phyloP scores from a whole-genome alignment of 78 protist species.

The Dictyostelium purpureum region DNA sequence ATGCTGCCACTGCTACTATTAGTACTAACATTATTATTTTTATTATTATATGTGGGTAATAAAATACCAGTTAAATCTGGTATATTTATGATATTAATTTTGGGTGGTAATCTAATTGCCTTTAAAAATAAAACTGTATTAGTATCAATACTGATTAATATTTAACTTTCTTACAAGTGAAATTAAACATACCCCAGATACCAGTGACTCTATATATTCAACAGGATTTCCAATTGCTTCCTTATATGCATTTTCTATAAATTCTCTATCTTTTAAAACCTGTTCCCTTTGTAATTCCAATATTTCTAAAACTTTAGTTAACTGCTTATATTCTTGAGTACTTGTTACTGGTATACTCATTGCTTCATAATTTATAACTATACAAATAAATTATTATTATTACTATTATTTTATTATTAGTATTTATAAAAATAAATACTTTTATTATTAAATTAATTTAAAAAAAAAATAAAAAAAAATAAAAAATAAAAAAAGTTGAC shows the following conservation, averaged over 20 bases:
- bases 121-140: neutral
- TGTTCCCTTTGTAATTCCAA: constrained; percentile 54
- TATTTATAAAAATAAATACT: neutral
- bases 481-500: too few species aligned
- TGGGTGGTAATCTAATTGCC: constrained; percentile 22
- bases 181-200: constrained; percentile 39
- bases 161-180: neutral
- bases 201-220: constrained; percentile 28
- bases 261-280: constrained; percentile 37
- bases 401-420: neutral
- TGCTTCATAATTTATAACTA: neutral
- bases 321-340: constrained; percentile 36
- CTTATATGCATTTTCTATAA: neutral
- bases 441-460: neutral
- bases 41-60: neutral
- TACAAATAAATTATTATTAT: neutral
- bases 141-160: neutral
- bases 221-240: constrained; percentile 31
- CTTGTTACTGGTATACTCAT: constrained; percentile 38
- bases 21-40: neutral
- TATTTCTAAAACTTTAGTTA: constrained; percentile 34
- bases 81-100: neutral
- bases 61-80: constrained; percentile 12
- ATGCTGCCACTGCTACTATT: neutral
- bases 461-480: neutral